These are phyloP conservation scores for Penicillium corylophilum DNA, from an alignment of 2,329 filamentous ascomycete species.

Conservation along the genomic window DNA sequence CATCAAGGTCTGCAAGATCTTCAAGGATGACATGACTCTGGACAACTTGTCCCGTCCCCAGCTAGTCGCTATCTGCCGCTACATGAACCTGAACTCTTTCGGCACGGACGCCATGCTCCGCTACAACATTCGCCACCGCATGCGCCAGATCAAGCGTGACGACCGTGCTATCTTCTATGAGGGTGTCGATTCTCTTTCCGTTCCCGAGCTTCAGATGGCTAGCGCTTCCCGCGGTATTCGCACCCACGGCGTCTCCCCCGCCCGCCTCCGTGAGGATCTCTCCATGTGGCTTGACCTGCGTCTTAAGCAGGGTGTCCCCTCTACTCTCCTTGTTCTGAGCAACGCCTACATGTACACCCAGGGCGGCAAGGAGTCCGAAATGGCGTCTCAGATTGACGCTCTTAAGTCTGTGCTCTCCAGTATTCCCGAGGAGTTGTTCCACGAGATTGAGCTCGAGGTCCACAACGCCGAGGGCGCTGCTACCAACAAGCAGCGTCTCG, in stretches of 20 bases:
- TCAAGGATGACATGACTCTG: constrained; percentile 94
- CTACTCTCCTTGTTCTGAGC: constrained; percentile 89
- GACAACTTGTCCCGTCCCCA: constrained; percentile 96
- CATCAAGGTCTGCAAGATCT: constrained; percentile 98
- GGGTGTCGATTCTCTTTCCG: constrained; percentile 89
- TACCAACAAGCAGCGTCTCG: constrained; percentile 97
- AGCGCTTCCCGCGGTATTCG: constrained; percentile 89
- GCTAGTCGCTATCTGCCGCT: constrained; percentile 94
- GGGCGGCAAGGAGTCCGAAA: constrained; percentile 72
- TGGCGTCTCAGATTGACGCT: constrained; percentile 86
- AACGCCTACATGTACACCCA: constrained; percentile 95
- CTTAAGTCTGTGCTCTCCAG: constrained; percentile 88
- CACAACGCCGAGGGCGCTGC: constrained; percentile 95
- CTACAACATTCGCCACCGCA: constrained; percentile 94
- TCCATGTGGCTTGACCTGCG: constrained; percentile 92
- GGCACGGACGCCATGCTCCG: constrained; percentile 97
- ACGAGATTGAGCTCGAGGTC: constrained; percentile 98
- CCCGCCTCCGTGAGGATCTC: constrained; percentile 81
- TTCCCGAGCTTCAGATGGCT: constrained; percentile 86
- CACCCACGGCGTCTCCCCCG: constrained; percentile 88
- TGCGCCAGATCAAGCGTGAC: constrained; percentile 99
- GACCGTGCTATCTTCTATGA: constrained; percentile 93
- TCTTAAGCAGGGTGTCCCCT: constrained; percentile 91
- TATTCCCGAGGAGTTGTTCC: constrained; percentile 97
- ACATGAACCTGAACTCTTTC: constrained; percentile 97